phyloP scores from a whole-genome alignment of 805 yeast species.

The Wickerhamomyces ciferrii region DNA sequence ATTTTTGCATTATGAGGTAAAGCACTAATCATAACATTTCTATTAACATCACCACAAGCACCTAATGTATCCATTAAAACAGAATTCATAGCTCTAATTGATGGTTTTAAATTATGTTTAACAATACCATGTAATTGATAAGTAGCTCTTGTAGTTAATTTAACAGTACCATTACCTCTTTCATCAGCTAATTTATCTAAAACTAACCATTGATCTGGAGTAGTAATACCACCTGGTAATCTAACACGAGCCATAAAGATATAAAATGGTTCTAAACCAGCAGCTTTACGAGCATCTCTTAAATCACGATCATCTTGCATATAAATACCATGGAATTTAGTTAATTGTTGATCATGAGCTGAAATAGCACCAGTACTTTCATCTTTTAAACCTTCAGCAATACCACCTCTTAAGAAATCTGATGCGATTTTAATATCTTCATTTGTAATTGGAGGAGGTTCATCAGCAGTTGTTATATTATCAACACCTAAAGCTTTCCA shows the following conservation, averaged over 20 bases:
- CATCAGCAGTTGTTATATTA: slow-evolving; percentile 73
- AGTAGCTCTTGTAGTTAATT: slow-evolving; percentile 94
- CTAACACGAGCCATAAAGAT: slow-evolving; percentile 97
- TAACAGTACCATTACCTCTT: slow-evolving; percentile 90
- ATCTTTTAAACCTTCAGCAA: slow-evolving; percentile 79
- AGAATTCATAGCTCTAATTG: slow-evolving; percentile 90
- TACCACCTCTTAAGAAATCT: slow-evolving; percentile 86
- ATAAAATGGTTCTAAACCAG: slow-evolving; percentile 92
- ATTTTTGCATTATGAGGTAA: slow-evolving; percentile 79
- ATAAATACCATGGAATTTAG: slow-evolving; percentile 96
- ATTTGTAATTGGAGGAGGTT: slow-evolving; percentile 89
- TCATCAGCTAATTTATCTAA: slow-evolving; percentile 76
- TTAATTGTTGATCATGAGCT: slow-evolving; percentile 87
- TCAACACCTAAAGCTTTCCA: slow-evolving; percentile 93
- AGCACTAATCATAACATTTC: slow-evolving; percentile 94
- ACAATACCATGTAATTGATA: slow-evolving; percentile 95
- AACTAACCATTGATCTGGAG: slow-evolving; percentile 84
- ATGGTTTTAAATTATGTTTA: slow-evolving; percentile 81
- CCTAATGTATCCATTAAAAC: slow-evolving; percentile 91
- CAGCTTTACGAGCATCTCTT: slow-evolving; percentile 86
- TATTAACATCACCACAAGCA: slow-evolving; percentile 97
- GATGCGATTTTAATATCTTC: slow-evolving; percentile 93
- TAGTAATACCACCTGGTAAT: slow-evolving; percentile 87
- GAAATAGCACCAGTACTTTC: slow-evolving; percentile 85
- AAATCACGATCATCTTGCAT: slow-evolving; percentile 98